These are phyloP conservation scores for Rhizoclosmatium sp. DNA, from an alignment of 192 early-diverging fungal species.

Conservation along the genomic window DNA sequence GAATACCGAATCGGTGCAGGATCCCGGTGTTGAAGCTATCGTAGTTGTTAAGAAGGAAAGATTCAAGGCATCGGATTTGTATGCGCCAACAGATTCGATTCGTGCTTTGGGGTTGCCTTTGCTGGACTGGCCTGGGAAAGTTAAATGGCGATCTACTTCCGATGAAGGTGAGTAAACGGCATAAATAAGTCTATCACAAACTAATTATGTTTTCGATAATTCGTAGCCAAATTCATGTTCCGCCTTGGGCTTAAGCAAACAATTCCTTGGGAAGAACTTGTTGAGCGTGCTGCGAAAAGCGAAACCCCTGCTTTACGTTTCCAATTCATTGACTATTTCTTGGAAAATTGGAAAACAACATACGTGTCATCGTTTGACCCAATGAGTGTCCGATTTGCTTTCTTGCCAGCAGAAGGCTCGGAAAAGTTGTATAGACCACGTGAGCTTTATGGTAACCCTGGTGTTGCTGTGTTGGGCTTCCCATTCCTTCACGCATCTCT, in stretches of 20 bases:
- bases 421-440: constrained; percentile 59
- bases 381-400: constrained; percentile 53
- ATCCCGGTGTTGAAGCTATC: constrained; percentile 1
- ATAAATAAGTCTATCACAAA: not conserved
- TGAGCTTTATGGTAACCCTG: constrained; percentile 71
- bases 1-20: constrained; percentile 24
- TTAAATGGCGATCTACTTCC: constrained; percentile 49
- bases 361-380: constrained; percentile 66
- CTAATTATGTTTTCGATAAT: not conserved
- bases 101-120: constrained; percentile 69
- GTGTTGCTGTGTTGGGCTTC: constrained; percentile 70
- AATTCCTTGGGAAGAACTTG: constrained; percentile 48
- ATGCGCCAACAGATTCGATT: constrained; percentile 68
- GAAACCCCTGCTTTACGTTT: constrained; percentile 39
- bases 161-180: constrained; percentile 49
- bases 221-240: constrained; percentile 50
- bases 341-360: constrained; percentile 67
- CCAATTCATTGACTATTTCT: constrained; percentile 71
- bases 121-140: constrained; percentile 68
- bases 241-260: constrained; percentile 44
- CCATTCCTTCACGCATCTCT: constrained; percentile 66
- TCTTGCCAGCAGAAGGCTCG: constrained; percentile 65
- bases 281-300: constrained; percentile 33
- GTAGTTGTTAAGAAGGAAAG: constrained; percentile 41
- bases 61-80: constrained; percentile 70